Conservation (phyloP, 208 protist genomes). For the Jaenimonas drosophilae region DNA sequence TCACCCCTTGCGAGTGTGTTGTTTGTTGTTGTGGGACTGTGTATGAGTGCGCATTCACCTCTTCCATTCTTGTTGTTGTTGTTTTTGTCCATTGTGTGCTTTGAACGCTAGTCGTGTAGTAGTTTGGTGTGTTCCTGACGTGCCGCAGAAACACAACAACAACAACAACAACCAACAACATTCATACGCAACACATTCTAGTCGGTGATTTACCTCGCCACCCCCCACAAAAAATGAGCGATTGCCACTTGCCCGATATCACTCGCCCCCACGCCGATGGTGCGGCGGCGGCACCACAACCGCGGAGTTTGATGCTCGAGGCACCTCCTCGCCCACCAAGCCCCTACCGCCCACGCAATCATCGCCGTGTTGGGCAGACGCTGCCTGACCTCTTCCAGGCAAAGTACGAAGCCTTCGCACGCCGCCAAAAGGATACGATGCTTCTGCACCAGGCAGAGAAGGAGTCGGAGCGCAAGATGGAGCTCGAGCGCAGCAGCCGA, state of each 20-base stretch:
- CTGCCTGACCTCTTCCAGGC: slow-evolving; percentile 12
- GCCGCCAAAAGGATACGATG: not conserved
- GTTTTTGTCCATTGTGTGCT: slow-evolving; percentile 2
- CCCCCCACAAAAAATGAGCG: no score
- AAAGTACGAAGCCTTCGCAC: not conserved
- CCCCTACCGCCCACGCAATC: slow-evolving; percentile 38
- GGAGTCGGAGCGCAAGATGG: slow-evolving; percentile 1
- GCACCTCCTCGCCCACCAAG: slow-evolving; percentile 27
- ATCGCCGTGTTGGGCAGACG: slow-evolving; percentile 6
- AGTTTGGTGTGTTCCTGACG: no score
- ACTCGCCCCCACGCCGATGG: no score
- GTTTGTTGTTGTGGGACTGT: not conserved
- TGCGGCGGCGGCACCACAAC: no score
- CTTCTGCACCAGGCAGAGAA: slow-evolving; percentile 1
- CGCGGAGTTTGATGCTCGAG: not conserved
- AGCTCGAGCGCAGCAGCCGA: not conserved
- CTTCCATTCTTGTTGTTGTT: slow-evolving; percentile 1
- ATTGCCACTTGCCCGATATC: no score
- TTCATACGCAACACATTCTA: no score
- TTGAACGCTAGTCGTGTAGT: no score
- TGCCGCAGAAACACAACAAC: no score
- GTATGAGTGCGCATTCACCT: not conserved
- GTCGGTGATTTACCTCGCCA: no score
- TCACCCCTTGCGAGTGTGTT: slow-evolving; percentile 10
- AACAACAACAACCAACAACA: no score